A percentile compares a stretch with the other conserved stretches of the same genome.
Evolutionary conservation across 225 moss, liverwort and hornwort genomes (phyloP).

Genomic region (Pleurozium schreberi): DNA sequence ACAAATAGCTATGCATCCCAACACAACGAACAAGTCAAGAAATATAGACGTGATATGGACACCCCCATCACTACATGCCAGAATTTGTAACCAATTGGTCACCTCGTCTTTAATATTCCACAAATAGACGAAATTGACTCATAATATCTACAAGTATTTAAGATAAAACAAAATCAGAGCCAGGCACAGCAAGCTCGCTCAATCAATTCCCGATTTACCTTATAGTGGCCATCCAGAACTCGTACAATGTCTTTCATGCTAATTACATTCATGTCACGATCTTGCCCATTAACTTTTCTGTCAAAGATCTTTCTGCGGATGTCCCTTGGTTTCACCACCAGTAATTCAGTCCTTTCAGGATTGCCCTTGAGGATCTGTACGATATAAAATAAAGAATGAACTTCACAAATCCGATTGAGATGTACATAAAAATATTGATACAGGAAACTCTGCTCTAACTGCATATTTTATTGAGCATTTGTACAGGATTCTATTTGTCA

Average conservation of each 20-base stretch:
- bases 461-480: background rate
- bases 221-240: constrained; percentile 73
- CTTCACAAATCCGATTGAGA: background rate
- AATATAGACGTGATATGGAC: background rate
- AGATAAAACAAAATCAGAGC: background rate
- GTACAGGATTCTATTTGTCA: background rate
- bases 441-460: background rate
- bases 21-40: background rate
- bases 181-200: background rate
- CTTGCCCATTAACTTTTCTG: constrained; percentile 51
- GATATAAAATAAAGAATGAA: background rate
- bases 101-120: background rate
- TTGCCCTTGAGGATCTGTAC: constrained; percentile 76
- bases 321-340: constrained; percentile 82
- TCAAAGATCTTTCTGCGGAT: constrained; percentile 78
- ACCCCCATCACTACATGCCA: background rate
- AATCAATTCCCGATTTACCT: constrained; percentile 30
- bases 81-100: background rate
- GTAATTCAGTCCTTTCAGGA: constrained; percentile 75
- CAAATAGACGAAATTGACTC: background rate
- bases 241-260: constrained; percentile 74
- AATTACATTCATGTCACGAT: constrained; percentile 64
- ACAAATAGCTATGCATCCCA: background rate
- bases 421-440: background rate
- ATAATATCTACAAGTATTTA: background rate